Evolutionary conservation across 441 rosid genomes (phyloP), one percentile per base, ranked within the genome.

Genomic region (Aleurites moluccanus): DNA sequence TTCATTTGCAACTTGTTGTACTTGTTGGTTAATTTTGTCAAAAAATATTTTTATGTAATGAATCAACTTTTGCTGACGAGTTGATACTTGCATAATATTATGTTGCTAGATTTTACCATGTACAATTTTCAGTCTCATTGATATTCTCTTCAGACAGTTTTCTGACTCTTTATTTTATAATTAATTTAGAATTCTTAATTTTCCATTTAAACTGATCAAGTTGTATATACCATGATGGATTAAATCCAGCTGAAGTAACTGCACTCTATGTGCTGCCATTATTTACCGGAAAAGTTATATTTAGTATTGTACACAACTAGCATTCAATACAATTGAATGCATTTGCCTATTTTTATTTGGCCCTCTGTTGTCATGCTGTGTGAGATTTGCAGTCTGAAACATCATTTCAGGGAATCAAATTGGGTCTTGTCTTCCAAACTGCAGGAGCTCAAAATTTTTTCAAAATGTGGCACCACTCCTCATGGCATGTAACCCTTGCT

Each of bases 101-200:
- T 61, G 59, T 60, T 60, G 53, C 67, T 72, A 69, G 59, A 30
- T 62, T 53, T 47, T 69, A 53, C 21, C 45, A 69, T 2, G 38
- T 35, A 25, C n/a, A 25, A 16, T 47, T 67, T 35, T 55, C 5
- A 52, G 47, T 35, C 50, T 49, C 33, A n/a, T 73, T 63, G 60
- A 21, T 62, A 15, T 62, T 10, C 38, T 47, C 30, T 55, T 69
- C 21, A 16, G 64, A 38, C 21, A 53, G 14, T 69, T 33, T 53
- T n/a, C 1, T 23, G 16, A 47, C 28, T n/a, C 35, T 53, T 69
- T 33, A 53, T 21, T 70, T 7, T 53, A n/a, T 28, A n/a, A 13
- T 38, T n/a, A 69, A 30, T 69, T 52, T 50, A 10, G 18, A 52
- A 50, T n/a, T n/a, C 18, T 53, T 52, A 13, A 30, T 69, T 50